These are phyloP conservation scores for Rhodotorula graminis DNA, from an alignment of 768 basidiomycete genomes.

Conservation along the genomic window DNA sequence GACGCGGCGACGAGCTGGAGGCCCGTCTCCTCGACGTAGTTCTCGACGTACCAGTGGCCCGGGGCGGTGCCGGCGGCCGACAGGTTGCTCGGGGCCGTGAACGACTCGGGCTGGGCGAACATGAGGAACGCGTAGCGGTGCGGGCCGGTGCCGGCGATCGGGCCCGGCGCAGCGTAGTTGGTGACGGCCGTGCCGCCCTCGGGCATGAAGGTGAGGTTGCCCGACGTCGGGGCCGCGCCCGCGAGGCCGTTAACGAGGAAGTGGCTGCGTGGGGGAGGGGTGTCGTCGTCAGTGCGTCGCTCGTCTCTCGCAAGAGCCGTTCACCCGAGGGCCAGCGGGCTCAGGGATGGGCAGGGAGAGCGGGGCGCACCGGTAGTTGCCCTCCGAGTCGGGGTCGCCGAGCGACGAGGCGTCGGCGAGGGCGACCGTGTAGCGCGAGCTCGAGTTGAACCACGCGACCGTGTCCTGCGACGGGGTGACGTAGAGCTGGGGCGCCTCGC, in stretches of 20 bases:
- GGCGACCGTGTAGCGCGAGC: conserved; percentile 23
- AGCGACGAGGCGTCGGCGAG: conserved; percentile 37
- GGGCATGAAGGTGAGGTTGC: conserved; percentile 25
- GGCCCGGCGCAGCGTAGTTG: conserved; percentile 27
- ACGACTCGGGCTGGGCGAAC: conserved; percentile 35
- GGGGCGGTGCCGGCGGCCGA: conserved; percentile 17
- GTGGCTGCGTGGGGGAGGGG: conserved; percentile 14
- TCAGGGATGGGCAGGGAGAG: not conserved
- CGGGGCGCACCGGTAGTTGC: conserved; percentile 28
- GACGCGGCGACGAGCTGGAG: conserved; percentile 33
- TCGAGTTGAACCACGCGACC: conserved; percentile 13
- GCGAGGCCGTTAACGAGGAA: conserved; percentile 33
- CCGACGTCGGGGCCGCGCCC: conserved; percentile 5
- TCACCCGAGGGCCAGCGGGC: no score
- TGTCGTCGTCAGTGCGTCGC: no score
- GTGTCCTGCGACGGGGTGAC: conserved; percentile 24
- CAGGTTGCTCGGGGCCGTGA: conserved; percentile 36
- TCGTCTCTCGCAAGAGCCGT: no score
- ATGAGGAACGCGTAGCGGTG: conserved; percentile 41
- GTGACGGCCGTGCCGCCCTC: conserved; percentile 19
- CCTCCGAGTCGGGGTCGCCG: conserved; percentile 29
- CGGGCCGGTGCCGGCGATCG: conserved; percentile 23
- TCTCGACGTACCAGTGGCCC: conserved; percentile 31
- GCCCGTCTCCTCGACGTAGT: conserved; percentile 26
- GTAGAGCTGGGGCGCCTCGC: conserved; percentile 7